Evolutionary conservation across 495 filamentous ascomycete species (phyloP), one percentile per base, ranked within the genome.

Genomic region (Parmelia sp.): DNA sequence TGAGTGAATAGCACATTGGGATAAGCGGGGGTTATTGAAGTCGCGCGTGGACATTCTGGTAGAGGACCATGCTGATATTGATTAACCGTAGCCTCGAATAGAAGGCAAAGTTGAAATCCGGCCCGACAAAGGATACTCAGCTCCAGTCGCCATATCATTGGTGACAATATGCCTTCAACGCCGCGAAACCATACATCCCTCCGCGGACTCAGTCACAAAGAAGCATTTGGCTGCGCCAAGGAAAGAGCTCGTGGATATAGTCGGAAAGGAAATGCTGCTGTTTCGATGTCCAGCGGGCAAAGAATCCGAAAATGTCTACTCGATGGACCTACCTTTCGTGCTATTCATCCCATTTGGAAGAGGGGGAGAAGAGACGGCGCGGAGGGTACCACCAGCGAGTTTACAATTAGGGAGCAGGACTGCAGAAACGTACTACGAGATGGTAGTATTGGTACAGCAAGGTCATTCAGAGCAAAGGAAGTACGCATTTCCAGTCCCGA

Each of bases 71-170:
- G 27, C 61, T 60, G 42, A 53, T 31, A n/a, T 37, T 44, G 8
- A 23, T 10, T 47, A n/a, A 57, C 39, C 53, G 25, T 71, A 97
- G 91, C 94, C 94, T 65, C 86, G 94, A 68, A 91, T 98, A 76
- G 92, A 96, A 78, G 94, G 94, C 63, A 97, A 95, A 76, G 94
- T 98, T 74, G 94, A 98, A 78, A 96, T 98, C 68, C 87, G 94
- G 62, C 95, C 94, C 40, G 82, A 82, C 68, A 78, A 84, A 44
- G 94, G 94, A 44, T 84, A 88, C 69, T 90, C 90, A 36, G 91
- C 90, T 14, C 91, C 94, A 25, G 92, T 97, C 75, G 83, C 84
- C 68, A 83, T 98, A 63, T 97, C 94, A 37, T 86, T 96, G 69
- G 94, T 98, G 66, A 92, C 91, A 69, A 94, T 98, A 76, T 91